phyloP scores from a whole-genome alignment of 345 rosid species.

The Boechera stricta region DNA sequence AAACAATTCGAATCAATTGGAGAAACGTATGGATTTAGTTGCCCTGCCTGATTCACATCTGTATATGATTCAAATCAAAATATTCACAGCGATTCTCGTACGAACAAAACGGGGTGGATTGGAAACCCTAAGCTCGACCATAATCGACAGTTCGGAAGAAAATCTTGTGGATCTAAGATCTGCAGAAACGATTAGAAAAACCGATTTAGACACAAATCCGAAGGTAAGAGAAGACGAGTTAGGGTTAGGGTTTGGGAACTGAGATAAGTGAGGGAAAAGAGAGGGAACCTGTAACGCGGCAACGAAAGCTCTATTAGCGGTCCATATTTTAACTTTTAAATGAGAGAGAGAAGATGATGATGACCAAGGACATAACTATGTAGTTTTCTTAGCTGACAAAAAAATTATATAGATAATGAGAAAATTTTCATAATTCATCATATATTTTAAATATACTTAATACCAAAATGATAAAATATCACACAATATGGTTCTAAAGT shows the following conservation, averaged over 20 bases:
- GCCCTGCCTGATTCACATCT: constrained; percentile 22
- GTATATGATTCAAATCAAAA: constrained; percentile 25
- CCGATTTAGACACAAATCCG: not conserved
- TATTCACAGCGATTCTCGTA: constrained; percentile 30
- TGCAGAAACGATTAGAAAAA: not conserved
- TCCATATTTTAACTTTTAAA: constrained; percentile 46
- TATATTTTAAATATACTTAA: too few species aligned
- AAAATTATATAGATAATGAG: too few species aligned
- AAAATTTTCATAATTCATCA: too few species aligned
- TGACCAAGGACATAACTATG: too few species aligned
- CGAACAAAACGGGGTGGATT: constrained; percentile 3
- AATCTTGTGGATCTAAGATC: constrained; percentile 46
- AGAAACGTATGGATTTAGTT: constrained; percentile 27
- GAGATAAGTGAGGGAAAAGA: constrained; percentile 18
- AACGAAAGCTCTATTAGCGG: constrained; percentile 52
- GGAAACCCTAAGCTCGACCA: constrained; percentile 1
- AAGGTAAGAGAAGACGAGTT: not conserved
- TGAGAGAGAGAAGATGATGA: constrained; percentile 4
- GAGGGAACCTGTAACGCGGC: constrained; percentile 55
- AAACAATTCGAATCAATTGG: not conserved
- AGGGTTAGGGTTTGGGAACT: constrained; percentile 56
- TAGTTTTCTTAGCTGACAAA: too few species aligned
- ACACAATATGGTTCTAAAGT: too few species aligned
- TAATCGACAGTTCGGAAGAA: constrained; percentile 21
- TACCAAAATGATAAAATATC: too few species aligned